Base-by-base conservation (phyloP, 441 rosid genomes). In the Aleurites moluccanus region DNA sequence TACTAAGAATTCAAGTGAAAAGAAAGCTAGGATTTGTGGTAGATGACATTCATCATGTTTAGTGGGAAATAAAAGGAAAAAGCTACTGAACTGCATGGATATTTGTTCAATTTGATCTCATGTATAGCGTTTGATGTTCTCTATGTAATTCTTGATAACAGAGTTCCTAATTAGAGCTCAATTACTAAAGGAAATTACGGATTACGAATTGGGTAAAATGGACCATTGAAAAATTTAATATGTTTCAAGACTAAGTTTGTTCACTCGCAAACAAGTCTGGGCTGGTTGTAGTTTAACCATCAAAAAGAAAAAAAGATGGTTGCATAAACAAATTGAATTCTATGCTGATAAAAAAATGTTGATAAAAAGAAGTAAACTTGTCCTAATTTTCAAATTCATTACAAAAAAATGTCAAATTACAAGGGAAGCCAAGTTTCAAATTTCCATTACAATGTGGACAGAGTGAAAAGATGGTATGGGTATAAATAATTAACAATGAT, bases 331-430 rank as follows among this genome's bases (percentile, higher is more conserved):
- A 27, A 61, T 5, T 3, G 33, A 16, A 3, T 27, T 1, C 25
- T 21, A 1, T 0, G 62, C 2, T 13, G n/a, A 28, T 15, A 1
- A 35, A 50, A 23, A 2, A 62, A 2, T 20, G 21, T 21, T 38
- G 28, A 50, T 0, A 13, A 18, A 53, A 8, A 53, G 16, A 45
- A 20, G 28, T 21, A 20, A 62, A 77, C 33, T 3, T 64, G 67
- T 69, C 66, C 57, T 56, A 65, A 25, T 62, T 65, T 72, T 62
- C 75, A 73, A 64, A 64, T 63, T 69, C 73, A 70, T 73, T 70
- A 49, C 49, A 64, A 55, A 57, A n/a, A n/a, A 74, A 45, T 33
- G 77, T 73, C 44, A 16, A 9, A 44, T 70, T 69, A 79, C 84
- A 81, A 78, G 52, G 63, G 20, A 38, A 57, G 33, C 63, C 42